Conservation (phyloP, 495 filamentous ascomycete species). For the Penicillium verhagenii region DNA sequence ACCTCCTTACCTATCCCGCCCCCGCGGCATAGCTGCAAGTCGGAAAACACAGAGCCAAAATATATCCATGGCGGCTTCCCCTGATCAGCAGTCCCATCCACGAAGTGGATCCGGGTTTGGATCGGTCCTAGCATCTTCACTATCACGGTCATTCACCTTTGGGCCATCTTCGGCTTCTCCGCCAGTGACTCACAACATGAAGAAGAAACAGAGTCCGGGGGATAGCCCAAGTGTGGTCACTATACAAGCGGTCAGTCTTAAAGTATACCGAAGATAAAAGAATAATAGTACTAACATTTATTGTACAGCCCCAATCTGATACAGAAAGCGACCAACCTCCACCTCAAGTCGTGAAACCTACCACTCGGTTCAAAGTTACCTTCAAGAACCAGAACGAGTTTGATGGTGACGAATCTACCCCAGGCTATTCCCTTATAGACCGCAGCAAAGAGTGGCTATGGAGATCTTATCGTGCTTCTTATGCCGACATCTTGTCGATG, state of each 20-base stretch:
- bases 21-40: conserved; percentile 32
- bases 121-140: conserved; percentile 65
- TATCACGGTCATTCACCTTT: conserved; percentile 70
- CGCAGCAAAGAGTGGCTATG: conserved; percentile 58
- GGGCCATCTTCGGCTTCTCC: conserved; percentile 67
- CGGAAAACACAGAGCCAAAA: conserved; percentile 48
- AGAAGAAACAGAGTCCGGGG: conserved; percentile 64
- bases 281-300: background rate
- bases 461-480: conserved; percentile 69
- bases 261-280: conserved; percentile 24
- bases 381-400: conserved; percentile 78
- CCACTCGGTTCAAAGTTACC: conserved; percentile 53
- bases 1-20: conserved; percentile 52
- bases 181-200: conserved; percentile 41
- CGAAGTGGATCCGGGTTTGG: conserved; percentile 46
- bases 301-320: conserved; percentile 39
- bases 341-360: conserved; percentile 23
- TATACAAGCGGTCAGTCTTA: conserved; percentile 63
- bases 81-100: conserved; percentile 55
- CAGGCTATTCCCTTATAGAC: conserved; percentile 64
- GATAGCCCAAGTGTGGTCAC: conserved; percentile 64
- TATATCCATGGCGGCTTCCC: conserved; percentile 65
- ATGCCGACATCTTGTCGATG: conserved; percentile 76
- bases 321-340: conserved; percentile 42
- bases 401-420: conserved; percentile 70